A percentile compares a stretch with the other conserved stretches of the same genome.
Evolutionary conservation across 2,329 filamentous ascomycete genomes (phyloP).

Genomic region (Cladosporium colombiae): DNA sequence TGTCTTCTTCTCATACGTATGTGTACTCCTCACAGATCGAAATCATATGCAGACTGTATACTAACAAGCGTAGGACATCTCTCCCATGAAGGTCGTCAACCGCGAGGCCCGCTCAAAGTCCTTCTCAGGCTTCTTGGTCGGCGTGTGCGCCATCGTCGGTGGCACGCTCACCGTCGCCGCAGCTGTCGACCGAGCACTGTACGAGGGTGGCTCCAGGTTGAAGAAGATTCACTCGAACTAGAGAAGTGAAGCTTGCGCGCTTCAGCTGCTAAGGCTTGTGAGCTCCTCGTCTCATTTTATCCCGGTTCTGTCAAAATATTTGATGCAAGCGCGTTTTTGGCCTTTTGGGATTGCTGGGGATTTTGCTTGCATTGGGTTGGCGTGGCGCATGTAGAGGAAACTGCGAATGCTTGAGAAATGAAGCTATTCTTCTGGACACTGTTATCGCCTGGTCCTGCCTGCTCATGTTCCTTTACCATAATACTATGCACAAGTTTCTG

Average conservation of each 20-base stretch:
- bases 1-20: slow-evolving; percentile 96
- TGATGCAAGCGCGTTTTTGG: neutral
- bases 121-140: slow-evolving; percentile 88
- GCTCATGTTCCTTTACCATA: neutral
- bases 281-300: neutral
- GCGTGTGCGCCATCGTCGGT: slow-evolving; percentile 90
- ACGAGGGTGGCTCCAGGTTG: slow-evolving; percentile 80
- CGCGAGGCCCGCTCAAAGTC: slow-evolving; percentile 86
- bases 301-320: neutral
- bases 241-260: slow-evolving; percentile 3
- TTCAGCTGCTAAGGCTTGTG: neutral
- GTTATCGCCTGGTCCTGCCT: neutral
- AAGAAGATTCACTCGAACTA: slow-evolving; percentile 77
- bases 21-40: slow-evolving; percentile 40
- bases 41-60: neutral
- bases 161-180: slow-evolving; percentile 95
- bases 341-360: neutral
- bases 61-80: slow-evolving; percentile 66
- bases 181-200: slow-evolving; percentile 85
- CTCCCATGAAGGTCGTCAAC: slow-evolving; percentile 99
- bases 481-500: neutral
- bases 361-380: slow-evolving; percentile 16
- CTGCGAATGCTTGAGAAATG: neutral
- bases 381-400: slow-evolving; percentile 20
- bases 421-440: neutral